Percentiles rank a stretch among this genome's conserved stretches.
phyloP scores from a whole-genome alignment of 495 filamentous ascomycete species.

The Articulospora tetracladia region DNA sequence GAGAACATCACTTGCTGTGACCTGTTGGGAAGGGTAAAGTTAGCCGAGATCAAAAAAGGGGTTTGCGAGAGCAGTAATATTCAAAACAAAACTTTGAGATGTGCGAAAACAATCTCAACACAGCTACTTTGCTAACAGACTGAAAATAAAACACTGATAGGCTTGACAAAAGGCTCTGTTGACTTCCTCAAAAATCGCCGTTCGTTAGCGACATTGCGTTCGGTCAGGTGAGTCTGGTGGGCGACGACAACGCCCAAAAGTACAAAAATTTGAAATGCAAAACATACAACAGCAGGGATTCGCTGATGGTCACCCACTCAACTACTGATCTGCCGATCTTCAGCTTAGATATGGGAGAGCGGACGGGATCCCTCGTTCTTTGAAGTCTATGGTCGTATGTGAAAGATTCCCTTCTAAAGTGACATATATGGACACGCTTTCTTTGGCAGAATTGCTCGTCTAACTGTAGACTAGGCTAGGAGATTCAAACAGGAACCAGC shows the following conservation, averaged over 20 bases:
- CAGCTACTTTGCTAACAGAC: too few relatives aligned
- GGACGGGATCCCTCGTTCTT: slow-evolving; percentile 10
- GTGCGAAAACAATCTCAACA: too few relatives aligned
- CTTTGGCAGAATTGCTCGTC: not conserved
- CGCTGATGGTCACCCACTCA: slow-evolving; percentile 12
- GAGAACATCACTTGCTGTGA: slow-evolving; percentile 23
- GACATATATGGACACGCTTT: not conserved
- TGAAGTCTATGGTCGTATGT: slow-evolving; percentile 11
- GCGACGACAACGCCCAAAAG: not conserved
- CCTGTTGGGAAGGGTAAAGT: slow-evolving; percentile 11
- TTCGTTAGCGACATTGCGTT: too few relatives aligned
- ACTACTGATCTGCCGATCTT: slow-evolving; percentile 11
- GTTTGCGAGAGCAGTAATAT: slow-evolving; percentile 1
- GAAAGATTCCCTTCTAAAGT: not conserved
- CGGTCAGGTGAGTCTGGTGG: not conserved
- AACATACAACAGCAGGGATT: slow-evolving; percentile 14
- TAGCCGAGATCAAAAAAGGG: slow-evolving; percentile 11
- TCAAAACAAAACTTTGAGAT: too few relatives aligned
- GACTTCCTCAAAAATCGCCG: too few relatives aligned
- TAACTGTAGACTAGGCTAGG: too few relatives aligned
- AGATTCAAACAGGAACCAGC: too few relatives aligned
- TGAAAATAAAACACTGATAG: too few relatives aligned
- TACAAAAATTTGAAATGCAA: not conserved
- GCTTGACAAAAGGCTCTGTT: too few relatives aligned
- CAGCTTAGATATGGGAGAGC: slow-evolving; percentile 10